Evolutionary conservation across 345 rosid species (phyloP).

Genomic region (Erucastrum elatum): DNA sequence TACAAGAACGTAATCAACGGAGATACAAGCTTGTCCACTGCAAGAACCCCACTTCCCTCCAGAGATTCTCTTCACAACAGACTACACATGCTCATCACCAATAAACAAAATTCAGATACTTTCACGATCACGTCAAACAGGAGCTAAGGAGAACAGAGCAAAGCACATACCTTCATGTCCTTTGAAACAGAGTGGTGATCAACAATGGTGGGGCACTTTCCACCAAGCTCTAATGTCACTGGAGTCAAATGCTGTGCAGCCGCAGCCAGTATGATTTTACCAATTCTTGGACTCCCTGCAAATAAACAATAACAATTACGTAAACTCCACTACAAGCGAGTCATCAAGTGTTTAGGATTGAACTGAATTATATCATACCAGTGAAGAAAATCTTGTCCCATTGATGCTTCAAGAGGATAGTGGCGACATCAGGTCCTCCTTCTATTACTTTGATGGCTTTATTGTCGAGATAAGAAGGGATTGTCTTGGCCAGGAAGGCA

Average conservation of each 20-base stretch:
- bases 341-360: background rate
- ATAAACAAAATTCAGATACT: background rate
- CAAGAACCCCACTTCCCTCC: conserved; percentile 86
- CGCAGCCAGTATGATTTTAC: conserved; percentile 64
- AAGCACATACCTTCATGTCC: conserved; percentile 50
- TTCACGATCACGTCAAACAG: background rate
- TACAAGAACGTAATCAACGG: conserved; percentile 67
- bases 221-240: conserved; percentile 85
- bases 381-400: conserved; percentile 98
- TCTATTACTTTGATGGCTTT: conserved; percentile 65
- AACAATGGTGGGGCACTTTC: conserved; percentile 74
- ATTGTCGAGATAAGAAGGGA: conserved; percentile 68
- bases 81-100: conserved; percentile 33
- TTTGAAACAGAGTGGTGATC: conserved; percentile 50
- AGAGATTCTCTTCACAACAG: conserved; percentile 57
- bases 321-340: background rate
- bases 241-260: conserved; percentile 87
- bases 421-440: conserved; percentile 61
- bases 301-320: background rate
- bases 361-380: conserved; percentile 35
- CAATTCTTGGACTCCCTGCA: conserved; percentile 73
- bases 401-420: conserved; percentile 59
- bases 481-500: conserved; percentile 52
- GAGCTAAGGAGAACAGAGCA: conserved; percentile 9
- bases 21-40: conserved; percentile 80